Base-by-base conservation (phyloP, 2,329 filamentous ascomycete genomes). In the Colletotrichum filicis region DNA sequence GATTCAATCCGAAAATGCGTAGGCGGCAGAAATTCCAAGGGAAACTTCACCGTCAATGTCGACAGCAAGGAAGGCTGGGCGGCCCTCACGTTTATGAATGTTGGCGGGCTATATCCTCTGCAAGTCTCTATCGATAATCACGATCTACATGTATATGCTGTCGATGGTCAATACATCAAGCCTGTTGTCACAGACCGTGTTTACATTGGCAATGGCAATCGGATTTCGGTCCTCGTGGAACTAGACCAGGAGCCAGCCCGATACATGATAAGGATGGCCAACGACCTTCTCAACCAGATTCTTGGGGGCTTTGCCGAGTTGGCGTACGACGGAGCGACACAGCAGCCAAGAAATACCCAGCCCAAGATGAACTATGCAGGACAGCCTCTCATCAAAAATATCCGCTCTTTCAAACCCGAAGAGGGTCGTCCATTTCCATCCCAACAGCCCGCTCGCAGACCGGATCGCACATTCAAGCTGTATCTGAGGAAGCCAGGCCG, bases 71-170 rank as follows among this genome's bases (percentile, higher is more conserved):
- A 26, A 26, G 66, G 66, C 52, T 65, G 66, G 66, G 49, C 32
- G 0, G 66, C 59, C 0, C 59, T 68, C 0, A 57, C 66, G 0
- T 65, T 69, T 7, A 22, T 65, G n/a, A 64, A 65, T 2, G 60
- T 69, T 1, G 66, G 66, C 9, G 60, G 59, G 6, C n/a, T 69
- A 4, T 64, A 65, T 22, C 66, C 60, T 3, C 4, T 65, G 28
- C 80, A 57, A 46, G 69, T 85, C 30, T 82, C 82, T 5, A 83
- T 87, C 35, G 85, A 86, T 73, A 80, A 83, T 58, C 84, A 86
- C 70, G 79, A 80, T 2, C 80, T 87, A 79, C 84, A 79, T 68
- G 76, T 87, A 8, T 86, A 85, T 63, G 83, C 82, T 14, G 79
- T 83, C 24, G 85, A 86, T 68, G 85, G 85, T 1, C 78, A 79